Conservation (phyloP, 768 basidiomycete genomes). For the Amanita brunnescens region DNA sequence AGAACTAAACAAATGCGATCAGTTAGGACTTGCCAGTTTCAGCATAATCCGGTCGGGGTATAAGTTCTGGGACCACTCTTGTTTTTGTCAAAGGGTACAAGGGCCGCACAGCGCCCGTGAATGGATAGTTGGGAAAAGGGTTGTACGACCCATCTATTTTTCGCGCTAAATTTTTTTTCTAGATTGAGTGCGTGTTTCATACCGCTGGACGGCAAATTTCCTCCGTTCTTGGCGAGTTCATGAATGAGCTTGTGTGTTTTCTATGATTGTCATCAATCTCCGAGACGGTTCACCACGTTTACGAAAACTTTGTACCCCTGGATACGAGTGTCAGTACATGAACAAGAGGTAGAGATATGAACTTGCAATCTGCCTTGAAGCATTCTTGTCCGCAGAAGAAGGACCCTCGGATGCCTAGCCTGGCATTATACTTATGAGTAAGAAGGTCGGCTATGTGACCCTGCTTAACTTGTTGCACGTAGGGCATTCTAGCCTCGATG, state of each 20-base stretch:
- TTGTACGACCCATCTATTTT: constrained; percentile 65
- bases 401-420: constrained; percentile 74
- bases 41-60: constrained; percentile 85
- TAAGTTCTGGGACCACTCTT: constrained; percentile 73
- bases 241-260: constrained; percentile 80
- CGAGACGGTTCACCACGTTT: neutral
- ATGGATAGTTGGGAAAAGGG: constrained; percentile 70
- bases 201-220: constrained; percentile 9
- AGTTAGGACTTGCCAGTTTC: constrained; percentile 27
- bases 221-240: constrained; percentile 39
- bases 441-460: constrained; percentile 17
- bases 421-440: constrained; percentile 22
- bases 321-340: constrained; percentile 10
- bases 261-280: constrained; percentile 26
- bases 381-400: constrained; percentile 95
- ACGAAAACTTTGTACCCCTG: constrained; percentile 26
- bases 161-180: neutral
- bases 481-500: constrained; percentile 84
- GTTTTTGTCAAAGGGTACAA: constrained; percentile 81
- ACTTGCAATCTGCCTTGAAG: constrained; percentile 91
- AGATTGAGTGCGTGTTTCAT: neutral
- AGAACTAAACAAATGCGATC: no score
- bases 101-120: constrained; percentile 73
- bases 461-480: constrained; percentile 75
- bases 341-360: constrained; percentile 2